These are phyloP conservation scores for Aphanocladium album DNA, from an alignment of 2,329 filamentous ascomycete genomes.

Conservation along the genomic window DNA sequence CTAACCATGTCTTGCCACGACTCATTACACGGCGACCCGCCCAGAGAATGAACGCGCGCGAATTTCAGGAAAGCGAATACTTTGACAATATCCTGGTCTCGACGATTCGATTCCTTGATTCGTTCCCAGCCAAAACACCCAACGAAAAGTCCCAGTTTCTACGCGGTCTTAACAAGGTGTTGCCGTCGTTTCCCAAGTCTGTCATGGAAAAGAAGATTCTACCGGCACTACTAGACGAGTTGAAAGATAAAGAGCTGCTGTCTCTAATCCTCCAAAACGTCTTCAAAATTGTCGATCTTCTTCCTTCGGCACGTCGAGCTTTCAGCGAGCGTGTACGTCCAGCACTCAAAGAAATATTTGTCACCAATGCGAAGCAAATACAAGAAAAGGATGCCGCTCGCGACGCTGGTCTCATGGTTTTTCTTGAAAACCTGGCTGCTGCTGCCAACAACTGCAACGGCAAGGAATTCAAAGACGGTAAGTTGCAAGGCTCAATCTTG, in stretches of 20 bases:
- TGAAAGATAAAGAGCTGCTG: conserved; percentile 85
- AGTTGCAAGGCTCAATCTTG: conserved; percentile 26
- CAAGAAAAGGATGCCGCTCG: conserved; percentile 75
- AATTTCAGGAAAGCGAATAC: conserved; percentile 92
- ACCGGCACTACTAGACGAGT: conserved; percentile 82
- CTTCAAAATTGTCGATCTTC: conserved; percentile 78
- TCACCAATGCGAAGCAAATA: conserved; percentile 50
- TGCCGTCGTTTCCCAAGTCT: conserved; percentile 87
- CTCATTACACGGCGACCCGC: conserved; percentile 84
- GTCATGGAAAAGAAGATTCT: conserved; percentile 94
- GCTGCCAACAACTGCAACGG: conserved; percentile 79
- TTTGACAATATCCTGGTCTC: conserved; percentile 97
- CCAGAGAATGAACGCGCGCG: conserved; percentile 78
- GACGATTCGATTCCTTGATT: conserved; percentile 90
- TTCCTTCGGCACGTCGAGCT: conserved; percentile 70
- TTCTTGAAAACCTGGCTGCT: conserved; percentile 75
- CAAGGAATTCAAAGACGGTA: conserved; percentile 91
- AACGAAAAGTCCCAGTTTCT: conserved; percentile 90
- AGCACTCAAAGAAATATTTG: conserved; percentile 75
- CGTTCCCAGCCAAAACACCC: conserved; percentile 83
- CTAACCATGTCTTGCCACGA: conserved; percentile 69
- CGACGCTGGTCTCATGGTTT: conserved; percentile 86
- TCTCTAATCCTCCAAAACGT: conserved; percentile 84
- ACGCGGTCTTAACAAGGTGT: conserved; percentile 77
- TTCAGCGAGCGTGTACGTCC: conserved; percentile 88